Conservation (phyloP, 1,284 basidiomycete species). For the Singerocomus rubriflavus region DNA sequence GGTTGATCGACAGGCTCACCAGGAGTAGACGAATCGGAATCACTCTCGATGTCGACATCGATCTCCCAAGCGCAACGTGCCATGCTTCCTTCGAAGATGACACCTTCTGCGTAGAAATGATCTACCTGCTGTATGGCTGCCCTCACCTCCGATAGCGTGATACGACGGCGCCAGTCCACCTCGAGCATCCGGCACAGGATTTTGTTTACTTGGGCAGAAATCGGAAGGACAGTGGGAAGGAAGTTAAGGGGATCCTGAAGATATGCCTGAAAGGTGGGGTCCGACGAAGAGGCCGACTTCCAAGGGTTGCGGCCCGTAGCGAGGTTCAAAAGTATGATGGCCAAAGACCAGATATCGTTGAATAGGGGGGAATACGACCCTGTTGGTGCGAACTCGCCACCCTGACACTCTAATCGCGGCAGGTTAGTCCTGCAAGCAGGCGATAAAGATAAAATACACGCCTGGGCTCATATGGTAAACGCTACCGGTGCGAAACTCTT, state of each 20-base stretch:
- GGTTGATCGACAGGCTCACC: slow-evolving; percentile 32
- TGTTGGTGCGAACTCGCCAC: slow-evolving; percentile 69
- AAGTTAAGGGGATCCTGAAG: slow-evolving; percentile 61
- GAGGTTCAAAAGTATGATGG: slow-evolving; percentile 94
- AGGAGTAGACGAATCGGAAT: slow-evolving; percentile 47
- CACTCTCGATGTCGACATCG: slow-evolving; percentile 60
- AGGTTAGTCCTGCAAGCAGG: slow-evolving; percentile 9
- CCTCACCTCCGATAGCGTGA: slow-evolving; percentile 70
- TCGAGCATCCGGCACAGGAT: slow-evolving; percentile 70
- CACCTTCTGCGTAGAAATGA: slow-evolving; percentile 70
- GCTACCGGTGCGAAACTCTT: slow-evolving; percentile 94
- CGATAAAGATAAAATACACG: slow-evolving; percentile 36
- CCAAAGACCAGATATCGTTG: slow-evolving; percentile 98
- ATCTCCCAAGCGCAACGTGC: slow-evolving; percentile 78
- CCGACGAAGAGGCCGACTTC: slow-evolving; percentile 86
- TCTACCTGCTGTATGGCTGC: slow-evolving; percentile 63
- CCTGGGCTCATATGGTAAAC: slow-evolving; percentile 97
- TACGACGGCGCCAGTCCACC: slow-evolving; percentile 67
- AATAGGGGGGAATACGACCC: slow-evolving; percentile 81
- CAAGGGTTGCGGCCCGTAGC: slow-evolving; percentile 96
- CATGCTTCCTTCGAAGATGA: slow-evolving; percentile 79
- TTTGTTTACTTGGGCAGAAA: slow-evolving; percentile 66
- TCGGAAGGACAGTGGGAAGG: slow-evolving; percentile 71
- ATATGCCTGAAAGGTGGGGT: slow-evolving; percentile 76
- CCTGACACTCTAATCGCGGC: slow-evolving; percentile 76